Conservation (phyloP, 768 basidiomycete genomes). For the Lactarius hatsudake region DNA sequence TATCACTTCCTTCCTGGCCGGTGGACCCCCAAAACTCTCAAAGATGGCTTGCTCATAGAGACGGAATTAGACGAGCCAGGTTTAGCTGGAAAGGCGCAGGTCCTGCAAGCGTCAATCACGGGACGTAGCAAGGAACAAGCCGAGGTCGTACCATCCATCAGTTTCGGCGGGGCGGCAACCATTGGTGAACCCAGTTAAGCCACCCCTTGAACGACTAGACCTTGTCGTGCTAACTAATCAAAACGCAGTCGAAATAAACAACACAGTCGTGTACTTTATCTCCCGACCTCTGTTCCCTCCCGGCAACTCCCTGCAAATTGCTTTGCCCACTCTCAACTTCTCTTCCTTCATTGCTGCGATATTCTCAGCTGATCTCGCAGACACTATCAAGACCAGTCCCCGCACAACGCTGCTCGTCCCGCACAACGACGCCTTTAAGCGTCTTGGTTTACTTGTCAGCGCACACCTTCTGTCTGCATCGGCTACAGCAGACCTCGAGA, state of each 20-base stretch:
- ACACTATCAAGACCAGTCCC: conserved; percentile 58
- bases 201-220: not conserved
- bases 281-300: conserved; percentile 83
- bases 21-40: conserved; percentile 67
- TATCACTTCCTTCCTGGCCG: conserved; percentile 92
- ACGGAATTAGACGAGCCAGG: conserved; percentile 76
- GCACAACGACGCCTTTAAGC: conserved; percentile 83
- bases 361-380: conserved; percentile 82
- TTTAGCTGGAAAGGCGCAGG: conserved; percentile 65
- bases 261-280: conserved; percentile 85
- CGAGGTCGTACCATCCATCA: conserved; percentile 55
- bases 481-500: conserved; percentile 76
- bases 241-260: conserved; percentile 62
- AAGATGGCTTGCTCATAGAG: conserved; percentile 71
- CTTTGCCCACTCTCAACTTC: conserved; percentile 77
- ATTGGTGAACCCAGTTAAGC: conserved; percentile 73
- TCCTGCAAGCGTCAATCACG: conserved; percentile 64
- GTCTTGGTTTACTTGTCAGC: conserved; percentile 81
- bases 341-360: conserved; percentile 90
- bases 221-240: conserved; percentile 12
- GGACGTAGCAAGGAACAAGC: conserved; percentile 46
- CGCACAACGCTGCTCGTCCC: conserved; percentile 84
- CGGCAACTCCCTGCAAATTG: conserved; percentile 72
- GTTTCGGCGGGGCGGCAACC: conserved; percentile 81
- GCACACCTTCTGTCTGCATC: conserved; percentile 78